Conservation (phyloP, 1,139 yeast genomes). For the Schwanniomyces etchellsii region DNA sequence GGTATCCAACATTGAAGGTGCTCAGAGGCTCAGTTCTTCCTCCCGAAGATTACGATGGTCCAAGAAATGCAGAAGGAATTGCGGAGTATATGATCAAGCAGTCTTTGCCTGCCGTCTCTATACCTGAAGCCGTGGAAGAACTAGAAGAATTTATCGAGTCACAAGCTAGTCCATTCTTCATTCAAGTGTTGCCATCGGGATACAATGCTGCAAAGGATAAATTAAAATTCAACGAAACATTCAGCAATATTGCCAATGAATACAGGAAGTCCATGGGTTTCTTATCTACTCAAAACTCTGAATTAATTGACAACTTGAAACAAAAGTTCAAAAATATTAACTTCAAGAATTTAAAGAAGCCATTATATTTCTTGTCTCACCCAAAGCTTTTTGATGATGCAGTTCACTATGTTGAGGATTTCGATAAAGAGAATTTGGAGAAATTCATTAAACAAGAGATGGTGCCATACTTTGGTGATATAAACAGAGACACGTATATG, state of each 20-base stretch:
- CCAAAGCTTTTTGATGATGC: slow-evolving; percentile 30
- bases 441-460: slow-evolving; percentile 64
- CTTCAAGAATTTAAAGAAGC: slow-evolving; percentile 15
- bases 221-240: slow-evolving; percentile 40
- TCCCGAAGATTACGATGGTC: slow-evolving; percentile 65
- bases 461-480: slow-evolving; percentile 87
- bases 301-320: slow-evolving; percentile 20
- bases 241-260: slow-evolving; percentile 46
- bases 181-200: slow-evolving; percentile 40
- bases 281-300: slow-evolving; percentile 47
- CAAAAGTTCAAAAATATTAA: slow-evolving; percentile 16
- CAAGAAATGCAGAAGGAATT: slow-evolving; percentile 76
- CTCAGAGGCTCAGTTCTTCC: slow-evolving; percentile 55
- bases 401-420: slow-evolving; percentile 16
- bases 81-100: slow-evolving; percentile 76
- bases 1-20: slow-evolving; percentile 89
- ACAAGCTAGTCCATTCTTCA: slow-evolving; percentile 48
- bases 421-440: slow-evolving; percentile 30
- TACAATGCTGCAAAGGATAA: slow-evolving; percentile 9
- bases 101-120: slow-evolving; percentile 72
- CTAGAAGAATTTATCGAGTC: slow-evolving; percentile 45
- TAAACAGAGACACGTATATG: slow-evolving; percentile 76
- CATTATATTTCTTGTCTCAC: slow-evolving; percentile 32
- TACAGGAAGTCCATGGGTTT: slow-evolving; percentile 62
- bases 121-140: slow-evolving; percentile 41